Base-by-base conservation (phyloP, 2,329 filamentous ascomycete genomes). In the Fusarium miscanthi region DNA sequence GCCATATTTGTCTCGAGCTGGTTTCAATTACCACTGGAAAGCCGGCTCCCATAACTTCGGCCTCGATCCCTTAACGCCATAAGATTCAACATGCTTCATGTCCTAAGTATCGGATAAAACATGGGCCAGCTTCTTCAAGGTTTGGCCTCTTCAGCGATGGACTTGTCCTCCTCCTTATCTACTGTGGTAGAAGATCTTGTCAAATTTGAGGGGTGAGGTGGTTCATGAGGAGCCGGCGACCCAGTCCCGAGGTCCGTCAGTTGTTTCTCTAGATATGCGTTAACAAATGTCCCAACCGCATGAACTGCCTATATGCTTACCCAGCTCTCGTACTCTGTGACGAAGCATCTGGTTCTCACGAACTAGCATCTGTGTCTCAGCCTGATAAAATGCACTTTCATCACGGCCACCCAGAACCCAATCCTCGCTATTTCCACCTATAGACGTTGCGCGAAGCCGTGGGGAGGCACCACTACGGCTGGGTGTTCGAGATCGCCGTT, bases 281-380 rank as follows among this genome's bases (percentile, higher is more conserved):
- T 67, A 77, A 10, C 21, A 45, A 43, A 19, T 19, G 11, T 25
- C 16, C 17, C 16, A 25, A 12, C 23, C 10, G 17, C 23, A 43
- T 25, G 42, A 43, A 19, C 41, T 43, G 16, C 41, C 25, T 25
- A 21, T 43, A 23, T 19, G 23, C 41, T 30, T 30, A 30, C 27
- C 92, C 19, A 94, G 83, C 76, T 94, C 92, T 40, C 91, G 87
- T 66, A 94, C 93, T 53, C 93, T 87, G 79, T 91, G 87, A 69
- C 91, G 90, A 57, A 95, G 84, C 93, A 95, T 94, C 81, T 95
- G 93, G 74, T 95, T 95, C 83, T 95, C 93, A 31, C 93, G 86
- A 27, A 90, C 88, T 76, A 95, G 82, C 82, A 90, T 94, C 81
- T 94, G 92, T 3, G 92, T 94, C 82, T 95, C 93, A 8, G 93